Conservation (phyloP, 2,329 filamentous ascomycete genomes). For the Penicillium sp. region DNA sequence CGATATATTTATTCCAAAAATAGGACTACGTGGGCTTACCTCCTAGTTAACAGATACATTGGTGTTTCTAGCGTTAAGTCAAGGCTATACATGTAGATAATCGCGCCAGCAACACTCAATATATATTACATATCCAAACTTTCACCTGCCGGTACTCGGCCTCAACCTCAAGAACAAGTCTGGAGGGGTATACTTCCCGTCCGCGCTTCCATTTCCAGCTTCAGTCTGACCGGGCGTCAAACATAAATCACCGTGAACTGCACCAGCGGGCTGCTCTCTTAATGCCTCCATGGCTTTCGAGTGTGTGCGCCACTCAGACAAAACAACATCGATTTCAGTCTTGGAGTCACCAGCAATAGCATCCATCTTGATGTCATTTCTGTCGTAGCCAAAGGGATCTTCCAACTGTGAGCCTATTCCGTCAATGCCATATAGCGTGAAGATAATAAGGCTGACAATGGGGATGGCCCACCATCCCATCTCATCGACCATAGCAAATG, state of each 20-base stretch:
- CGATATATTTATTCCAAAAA: background rate
- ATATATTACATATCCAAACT: background rate
- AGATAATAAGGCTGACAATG: conserved; percentile 52
- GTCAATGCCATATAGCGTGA: conserved; percentile 57
- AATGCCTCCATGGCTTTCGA: conserved; percentile 15
- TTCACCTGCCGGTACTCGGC: conserved; percentile 7
- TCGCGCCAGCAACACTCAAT: background rate
- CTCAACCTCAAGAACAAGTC: conserved; percentile 27
- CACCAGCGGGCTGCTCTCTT: conserved; percentile 7
- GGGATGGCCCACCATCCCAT: conserved; percentile 56
- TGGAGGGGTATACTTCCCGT: conserved; percentile 17
- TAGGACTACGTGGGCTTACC: background rate
- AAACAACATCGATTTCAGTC: conserved; percentile 49
- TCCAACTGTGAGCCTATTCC: conserved; percentile 57
- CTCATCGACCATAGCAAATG: conserved; percentile 55
- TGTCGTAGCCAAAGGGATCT: conserved; percentile 58
- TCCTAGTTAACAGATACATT: background rate
- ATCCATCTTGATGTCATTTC: conserved; percentile 61
- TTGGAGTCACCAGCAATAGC: conserved; percentile 54
- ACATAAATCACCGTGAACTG: conserved; percentile 14
- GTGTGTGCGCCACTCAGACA: conserved; percentile 49
- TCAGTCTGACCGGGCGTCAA: conserved; percentile 4
- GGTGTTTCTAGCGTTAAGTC: background rate
- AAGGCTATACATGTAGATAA: background rate
- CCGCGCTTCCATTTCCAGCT: conserved; percentile 4